These are phyloP conservation scores for Trebouxia sp. DNA, from an alignment of 139 green algal genomes.

Conservation along the genomic window DNA sequence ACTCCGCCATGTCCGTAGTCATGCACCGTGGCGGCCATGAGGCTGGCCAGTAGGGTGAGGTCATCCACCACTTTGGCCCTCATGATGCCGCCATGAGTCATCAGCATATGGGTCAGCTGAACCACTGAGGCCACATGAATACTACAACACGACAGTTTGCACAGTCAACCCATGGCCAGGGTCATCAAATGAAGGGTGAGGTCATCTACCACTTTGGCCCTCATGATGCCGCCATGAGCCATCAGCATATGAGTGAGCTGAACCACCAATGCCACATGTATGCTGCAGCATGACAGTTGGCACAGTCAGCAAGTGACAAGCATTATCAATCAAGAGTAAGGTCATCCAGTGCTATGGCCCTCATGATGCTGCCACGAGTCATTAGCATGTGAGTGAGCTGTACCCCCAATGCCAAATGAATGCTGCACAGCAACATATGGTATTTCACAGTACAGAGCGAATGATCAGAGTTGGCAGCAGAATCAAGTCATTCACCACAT, in stretches of 20 bases:
- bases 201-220: slow-evolving; percentile 39
- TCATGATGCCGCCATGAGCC: neutral
- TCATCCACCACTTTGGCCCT: slow-evolving; percentile 38
- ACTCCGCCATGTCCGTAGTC: slow-evolving; percentile 65
- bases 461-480: too few species aligned
- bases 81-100: neutral
- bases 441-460: too few species aligned
- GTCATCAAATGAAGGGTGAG: too few species aligned
- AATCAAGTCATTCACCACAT: too few species aligned
- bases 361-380: too few species aligned
- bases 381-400: too few species aligned
- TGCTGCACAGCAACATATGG: too few species aligned
- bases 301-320: neutral
- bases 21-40: slow-evolving; percentile 60
- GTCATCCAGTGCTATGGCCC: too few species aligned
- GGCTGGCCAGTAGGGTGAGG: slow-evolving; percentile 45
- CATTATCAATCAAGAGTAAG: too few species aligned
- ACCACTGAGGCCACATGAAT: neutral
- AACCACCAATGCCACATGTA: neutral
- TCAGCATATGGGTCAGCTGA: slow-evolving; percentile 16
- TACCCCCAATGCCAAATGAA: too few species aligned
- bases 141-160: neutral
- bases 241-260: slow-evolving; percentile 21
- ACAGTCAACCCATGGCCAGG: too few species aligned
- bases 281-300: neutral